Percentiles rank a stretch among this genome's conserved stretches.
phyloP scores from a whole-genome alignment of 176 grass and related monocot species.

The Carex cristatella region DNA sequence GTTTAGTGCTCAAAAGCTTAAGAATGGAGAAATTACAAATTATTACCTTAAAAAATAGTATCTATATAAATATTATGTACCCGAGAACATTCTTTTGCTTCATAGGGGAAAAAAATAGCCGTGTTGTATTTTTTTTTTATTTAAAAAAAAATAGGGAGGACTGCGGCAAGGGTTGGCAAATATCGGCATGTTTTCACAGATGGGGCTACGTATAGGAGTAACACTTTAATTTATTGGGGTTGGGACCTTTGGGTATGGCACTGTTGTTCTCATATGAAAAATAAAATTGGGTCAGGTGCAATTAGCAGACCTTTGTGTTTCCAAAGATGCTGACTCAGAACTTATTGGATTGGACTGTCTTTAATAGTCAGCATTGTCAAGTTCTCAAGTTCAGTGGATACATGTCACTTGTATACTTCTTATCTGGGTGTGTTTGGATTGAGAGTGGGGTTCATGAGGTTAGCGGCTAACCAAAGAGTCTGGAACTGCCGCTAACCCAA shows the following conservation, averaged over 20 bases:
- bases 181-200: neutral
- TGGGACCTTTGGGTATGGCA: too few species aligned
- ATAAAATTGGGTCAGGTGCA: neutral
- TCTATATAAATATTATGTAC: neutral
- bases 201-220: neutral
- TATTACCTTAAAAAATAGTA: neutral
- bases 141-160: neutral
- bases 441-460: too few species aligned
- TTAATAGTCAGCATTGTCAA: neutral
- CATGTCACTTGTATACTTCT: neutral
- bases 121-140: neutral
- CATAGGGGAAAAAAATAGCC: neutral
- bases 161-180: neutral
- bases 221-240: neutral
- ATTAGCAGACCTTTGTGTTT: neutral
- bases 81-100: neutral
- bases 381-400: neutral
- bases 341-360: neutral
- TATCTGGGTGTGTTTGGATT: neutral
- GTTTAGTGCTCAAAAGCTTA: neutral
- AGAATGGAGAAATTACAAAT: neutral
- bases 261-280: neutral
- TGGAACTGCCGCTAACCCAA: too few species aligned
- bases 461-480: too few species aligned
- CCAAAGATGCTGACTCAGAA: neutral